A percentile compares a stretch with the other conserved stretches of the same genome.
These are phyloP conservation scores for Penicillium verhagenii DNA, from an alignment of 495 filamentous ascomycete genomes.

Conservation along the genomic window DNA sequence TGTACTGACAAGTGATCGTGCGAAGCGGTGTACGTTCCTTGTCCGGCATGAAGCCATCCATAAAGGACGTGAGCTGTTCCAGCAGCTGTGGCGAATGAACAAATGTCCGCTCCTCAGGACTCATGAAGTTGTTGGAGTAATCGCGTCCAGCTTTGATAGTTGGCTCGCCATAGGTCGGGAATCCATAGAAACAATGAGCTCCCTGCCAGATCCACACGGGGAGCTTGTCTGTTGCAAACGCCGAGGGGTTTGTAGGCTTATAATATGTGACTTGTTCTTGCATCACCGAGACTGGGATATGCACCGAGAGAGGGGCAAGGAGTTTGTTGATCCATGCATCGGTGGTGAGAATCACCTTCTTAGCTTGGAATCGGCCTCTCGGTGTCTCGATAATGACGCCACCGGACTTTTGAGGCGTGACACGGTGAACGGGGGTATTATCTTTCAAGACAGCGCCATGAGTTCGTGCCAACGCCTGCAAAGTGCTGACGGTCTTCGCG, in stretches of 20 bases:
- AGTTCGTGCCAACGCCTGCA: slow-evolving; percentile 22
- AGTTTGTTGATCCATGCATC: slow-evolving; percentile 33
- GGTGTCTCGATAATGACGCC: slow-evolving; percentile 25
- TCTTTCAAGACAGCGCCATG: slow-evolving; percentile 26
- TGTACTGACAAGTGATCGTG: slow-evolving; percentile 31
- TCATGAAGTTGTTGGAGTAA: slow-evolving; percentile 29
- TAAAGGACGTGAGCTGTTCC: slow-evolving; percentile 19
- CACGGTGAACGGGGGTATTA: slow-evolving; percentile 21
- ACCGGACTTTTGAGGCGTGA: slow-evolving; percentile 17
- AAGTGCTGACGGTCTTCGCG: slow-evolving; percentile 18
- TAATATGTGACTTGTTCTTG: slow-evolving; percentile 35
- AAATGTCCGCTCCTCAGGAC: slow-evolving; percentile 28
- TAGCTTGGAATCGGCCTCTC: slow-evolving; percentile 20
- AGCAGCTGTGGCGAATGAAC: slow-evolving; percentile 25
- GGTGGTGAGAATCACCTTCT: slow-evolving; percentile 27
- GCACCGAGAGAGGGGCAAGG: slow-evolving; percentile 20
- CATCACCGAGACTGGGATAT: slow-evolving; percentile 31
- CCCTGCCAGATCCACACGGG: slow-evolving; percentile 32
- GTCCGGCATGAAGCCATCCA: slow-evolving; percentile 24
- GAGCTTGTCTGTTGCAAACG: slow-evolving; percentile 18
- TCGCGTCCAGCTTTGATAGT: slow-evolving; percentile 33
- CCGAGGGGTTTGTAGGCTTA: slow-evolving; percentile 20
- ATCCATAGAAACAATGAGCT: slow-evolving; percentile 24
- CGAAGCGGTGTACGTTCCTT: slow-evolving; percentile 24
- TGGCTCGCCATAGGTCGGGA: slow-evolving; percentile 29